phyloP scores from a whole-genome alignment of 1,284 basidiomycete species.

The Trichosporon ovoides region DNA sequence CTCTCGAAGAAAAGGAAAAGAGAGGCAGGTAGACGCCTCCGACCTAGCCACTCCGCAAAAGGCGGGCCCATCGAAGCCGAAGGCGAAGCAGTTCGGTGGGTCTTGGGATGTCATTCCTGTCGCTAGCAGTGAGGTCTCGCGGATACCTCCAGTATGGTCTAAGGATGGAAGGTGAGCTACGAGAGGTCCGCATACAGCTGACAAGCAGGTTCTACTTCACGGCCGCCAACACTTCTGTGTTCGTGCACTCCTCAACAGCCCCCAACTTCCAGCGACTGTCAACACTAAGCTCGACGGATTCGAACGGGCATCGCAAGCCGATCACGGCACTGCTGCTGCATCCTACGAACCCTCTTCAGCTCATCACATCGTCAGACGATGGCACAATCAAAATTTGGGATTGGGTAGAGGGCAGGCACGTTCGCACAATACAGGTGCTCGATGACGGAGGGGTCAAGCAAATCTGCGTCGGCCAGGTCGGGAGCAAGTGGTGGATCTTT shows the following conservation, averaged over 20 bases:
- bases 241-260: conserved; percentile 70
- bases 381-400: conserved; percentile 89
- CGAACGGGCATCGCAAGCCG: conserved; percentile 52
- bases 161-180: conserved; percentile 71
- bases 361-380: conserved; percentile 78
- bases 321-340: conserved; percentile 74
- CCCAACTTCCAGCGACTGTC: conserved; percentile 66
- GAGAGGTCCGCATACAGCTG: not conserved
- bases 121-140: conserved; percentile 63
- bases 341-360: conserved; percentile 81
- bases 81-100: conserved; percentile 9
- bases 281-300: conserved; percentile 58
- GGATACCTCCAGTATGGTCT: conserved; percentile 69
- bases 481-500: conserved; percentile 38
- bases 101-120: conserved; percentile 49
- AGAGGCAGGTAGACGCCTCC: conserved; percentile 14
- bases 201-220: conserved; percentile 78
- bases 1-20: conserved; percentile 25
- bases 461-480: conserved; percentile 33
- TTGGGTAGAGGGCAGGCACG: conserved; percentile 75
- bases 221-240: conserved; percentile 66
- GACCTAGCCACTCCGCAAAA: not conserved
- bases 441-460: conserved; percentile 60
- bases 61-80: conserved; percentile 15
- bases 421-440: conserved; percentile 63